A percentile compares a stretch with the other conserved stretches of the same genome.
phyloP scores from a whole-genome alignment of 305 asterid genomes.

The Fraxinus nigra region DNA sequence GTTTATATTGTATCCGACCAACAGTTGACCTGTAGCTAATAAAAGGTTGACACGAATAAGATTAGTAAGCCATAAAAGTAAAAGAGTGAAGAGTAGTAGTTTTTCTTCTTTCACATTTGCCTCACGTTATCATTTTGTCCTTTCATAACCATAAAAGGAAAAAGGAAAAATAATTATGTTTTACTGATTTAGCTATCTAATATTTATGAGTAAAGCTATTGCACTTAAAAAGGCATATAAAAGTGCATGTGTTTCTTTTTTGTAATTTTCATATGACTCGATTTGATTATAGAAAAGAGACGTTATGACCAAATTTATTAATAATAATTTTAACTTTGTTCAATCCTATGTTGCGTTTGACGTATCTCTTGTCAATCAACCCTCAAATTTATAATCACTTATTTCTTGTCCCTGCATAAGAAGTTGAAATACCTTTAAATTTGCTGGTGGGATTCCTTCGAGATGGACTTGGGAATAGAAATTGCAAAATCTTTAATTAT shows the following conservation, averaged over 20 bases:
- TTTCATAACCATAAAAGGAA: neutral
- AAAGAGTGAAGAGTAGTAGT: neutral
- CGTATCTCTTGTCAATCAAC: neutral
- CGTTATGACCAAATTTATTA: neutral
- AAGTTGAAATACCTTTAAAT: neutral
- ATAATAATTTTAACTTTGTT: neutral
- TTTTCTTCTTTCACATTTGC: neutral
- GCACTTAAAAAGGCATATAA: neutral
- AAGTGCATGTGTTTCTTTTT: neutral
- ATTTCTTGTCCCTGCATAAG: neutral
- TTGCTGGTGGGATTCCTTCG: neutral
- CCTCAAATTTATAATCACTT: neutral
- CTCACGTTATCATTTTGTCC: neutral
- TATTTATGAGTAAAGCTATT: neutral
- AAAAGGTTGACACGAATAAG: neutral
- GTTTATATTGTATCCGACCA: too few species aligned
- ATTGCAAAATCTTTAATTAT: neutral
- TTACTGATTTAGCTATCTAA: neutral
- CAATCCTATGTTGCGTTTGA: neutral
- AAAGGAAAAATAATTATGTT: neutral
- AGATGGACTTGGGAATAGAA: neutral
- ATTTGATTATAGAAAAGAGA: neutral
- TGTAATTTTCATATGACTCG: neutral
- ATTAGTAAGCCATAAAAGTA: neutral
- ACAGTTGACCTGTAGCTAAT: neutral